phyloP scores from a whole-genome alignment of 2,329 filamentous ascomycete species.

The Chaetomiaceae sp. region DNA sequence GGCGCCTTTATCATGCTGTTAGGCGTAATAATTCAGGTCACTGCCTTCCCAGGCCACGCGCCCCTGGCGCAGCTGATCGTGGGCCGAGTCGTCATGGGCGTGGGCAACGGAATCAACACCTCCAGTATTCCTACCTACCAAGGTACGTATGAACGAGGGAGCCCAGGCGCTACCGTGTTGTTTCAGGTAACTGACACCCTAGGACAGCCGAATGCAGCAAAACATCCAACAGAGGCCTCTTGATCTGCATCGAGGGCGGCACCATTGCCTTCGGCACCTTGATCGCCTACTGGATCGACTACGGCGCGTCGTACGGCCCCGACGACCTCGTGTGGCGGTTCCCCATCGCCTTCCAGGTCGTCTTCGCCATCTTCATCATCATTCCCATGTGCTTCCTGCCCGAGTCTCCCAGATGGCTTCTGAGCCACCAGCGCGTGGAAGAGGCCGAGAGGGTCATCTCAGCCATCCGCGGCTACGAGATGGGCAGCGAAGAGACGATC shows the following conservation, averaged over 20 bases:
- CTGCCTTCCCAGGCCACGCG: slow-evolving; percentile 27
- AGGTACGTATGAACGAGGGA: too few species aligned
- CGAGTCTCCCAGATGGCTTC: slow-evolving; percentile 39
- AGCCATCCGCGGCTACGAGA: slow-evolving; percentile 37
- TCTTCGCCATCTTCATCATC: slow-evolving; percentile 33
- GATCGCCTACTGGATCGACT: slow-evolving; percentile 46
- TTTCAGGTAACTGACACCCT: too few species aligned
- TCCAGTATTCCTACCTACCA: slow-evolving; percentile 44
- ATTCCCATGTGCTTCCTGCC: slow-evolving; percentile 36
- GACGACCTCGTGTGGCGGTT: slow-evolving; percentile 49
- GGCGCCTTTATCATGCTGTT: slow-evolving; percentile 56
- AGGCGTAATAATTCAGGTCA: slow-evolving; percentile 55
- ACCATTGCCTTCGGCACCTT: slow-evolving; percentile 41
- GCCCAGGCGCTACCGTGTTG: too few species aligned
- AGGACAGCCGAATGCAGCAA: slow-evolving; percentile 42
- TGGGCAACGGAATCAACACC: slow-evolving; percentile 50
- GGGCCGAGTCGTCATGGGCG: slow-evolving; percentile 46
- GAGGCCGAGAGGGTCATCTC: slow-evolving; percentile 36
- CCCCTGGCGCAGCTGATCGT: slow-evolving; percentile 43
- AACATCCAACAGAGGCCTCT: slow-evolving; percentile 39
- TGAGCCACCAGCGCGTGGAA: slow-evolving; percentile 32
- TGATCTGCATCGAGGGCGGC: slow-evolving; percentile 42
- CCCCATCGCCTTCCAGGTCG: slow-evolving; percentile 43
- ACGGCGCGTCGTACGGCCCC: slow-evolving; percentile 38
- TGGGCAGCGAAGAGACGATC: slow-evolving; percentile 52